Evolutionary conservation across 495 filamentous ascomycete species (phyloP).

Genomic region (Aspergillus ostianus): DNA sequence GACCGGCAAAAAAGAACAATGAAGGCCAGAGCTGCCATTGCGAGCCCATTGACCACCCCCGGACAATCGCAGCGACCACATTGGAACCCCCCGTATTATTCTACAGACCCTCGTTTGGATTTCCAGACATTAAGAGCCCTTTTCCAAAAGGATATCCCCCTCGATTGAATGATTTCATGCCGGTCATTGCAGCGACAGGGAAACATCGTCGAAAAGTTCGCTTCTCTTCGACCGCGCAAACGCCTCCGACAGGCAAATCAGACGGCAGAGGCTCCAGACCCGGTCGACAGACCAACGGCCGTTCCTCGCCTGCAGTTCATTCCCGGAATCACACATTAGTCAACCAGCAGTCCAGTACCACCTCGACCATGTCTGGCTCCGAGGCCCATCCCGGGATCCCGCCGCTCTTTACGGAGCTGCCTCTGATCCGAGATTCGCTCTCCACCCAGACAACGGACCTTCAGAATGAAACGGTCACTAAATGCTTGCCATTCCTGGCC

Average conservation of each 20-base stretch:
- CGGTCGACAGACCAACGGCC: slow-evolving; percentile 6
- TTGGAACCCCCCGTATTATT: neutral
- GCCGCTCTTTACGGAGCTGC: slow-evolving; percentile 60
- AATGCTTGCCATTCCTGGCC: slow-evolving; percentile 67
- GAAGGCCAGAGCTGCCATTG: neutral
- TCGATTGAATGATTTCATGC: slow-evolving; percentile 28
- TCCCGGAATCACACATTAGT: slow-evolving; percentile 16
- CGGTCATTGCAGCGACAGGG: slow-evolving; percentile 30
- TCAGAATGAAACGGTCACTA: slow-evolving; percentile 65
- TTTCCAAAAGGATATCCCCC: neutral
- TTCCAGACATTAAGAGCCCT: neutral
- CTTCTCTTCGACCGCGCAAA: slow-evolving; percentile 26
- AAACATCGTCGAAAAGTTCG: slow-evolving; percentile 44
- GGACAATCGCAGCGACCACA: slow-evolving; percentile 2
- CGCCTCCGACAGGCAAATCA: slow-evolving; percentile 13
- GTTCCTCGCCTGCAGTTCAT: slow-evolving; percentile 10
- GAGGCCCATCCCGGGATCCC: slow-evolving; percentile 51
- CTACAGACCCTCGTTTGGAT: neutral
- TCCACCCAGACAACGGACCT: slow-evolving; percentile 63
- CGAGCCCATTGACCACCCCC: slow-evolving; percentile 5
- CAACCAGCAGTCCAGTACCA: slow-evolving; percentile 9
- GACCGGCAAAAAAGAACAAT: slow-evolving; percentile 21
- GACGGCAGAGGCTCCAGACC: slow-evolving; percentile 11
- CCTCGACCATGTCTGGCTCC: slow-evolving; percentile 12
- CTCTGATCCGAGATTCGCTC: slow-evolving; percentile 65